Evolutionary conservation across 805 yeast species (phyloP).

Genomic region (Ogataea methanolica): DNA sequence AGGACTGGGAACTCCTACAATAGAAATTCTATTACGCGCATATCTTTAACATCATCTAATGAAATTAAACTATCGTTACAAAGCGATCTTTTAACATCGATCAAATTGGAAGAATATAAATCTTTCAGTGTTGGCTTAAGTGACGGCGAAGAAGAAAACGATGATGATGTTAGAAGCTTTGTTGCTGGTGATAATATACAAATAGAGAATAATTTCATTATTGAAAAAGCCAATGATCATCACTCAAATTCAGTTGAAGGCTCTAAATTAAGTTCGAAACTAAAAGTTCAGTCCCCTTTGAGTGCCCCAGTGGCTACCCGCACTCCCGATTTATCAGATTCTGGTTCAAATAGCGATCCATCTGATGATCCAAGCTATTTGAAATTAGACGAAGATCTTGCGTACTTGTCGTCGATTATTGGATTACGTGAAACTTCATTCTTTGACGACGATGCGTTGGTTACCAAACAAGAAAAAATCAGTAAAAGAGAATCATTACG

Average conservation of each 20-base stretch:
- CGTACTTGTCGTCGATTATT: slow-evolving; percentile 34
- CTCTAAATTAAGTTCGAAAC: neutral
- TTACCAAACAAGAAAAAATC: slow-evolving; percentile 26
- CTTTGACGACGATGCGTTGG: slow-evolving; percentile 20
- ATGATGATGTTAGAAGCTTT: slow-evolving; percentile 12
- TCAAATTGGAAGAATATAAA: neutral
- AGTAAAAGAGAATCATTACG: slow-evolving; percentile 30
- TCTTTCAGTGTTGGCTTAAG: slow-evolving; percentile 2
- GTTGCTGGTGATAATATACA: slow-evolving; percentile 13
- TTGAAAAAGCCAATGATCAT: neutral
- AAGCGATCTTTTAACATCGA: neutral
- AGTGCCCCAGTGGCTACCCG: neutral
- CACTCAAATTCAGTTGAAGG: neutral
- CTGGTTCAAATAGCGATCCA: neutral
- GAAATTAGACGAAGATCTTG: slow-evolving; percentile 27
- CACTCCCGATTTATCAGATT: neutral
- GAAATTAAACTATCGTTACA: neutral
- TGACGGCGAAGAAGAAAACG: slow-evolving; percentile 10
- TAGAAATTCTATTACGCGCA: no score
- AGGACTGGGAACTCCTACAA: no score
- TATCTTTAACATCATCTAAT: no score
- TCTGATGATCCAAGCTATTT: neutral
- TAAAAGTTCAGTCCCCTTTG: neutral
- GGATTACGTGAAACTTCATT: slow-evolving; percentile 39
- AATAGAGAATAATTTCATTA: neutral